Evolutionary conservation across 177 flowering plant species (phyloP).

Genomic region (Telopea speciosissima): DNA sequence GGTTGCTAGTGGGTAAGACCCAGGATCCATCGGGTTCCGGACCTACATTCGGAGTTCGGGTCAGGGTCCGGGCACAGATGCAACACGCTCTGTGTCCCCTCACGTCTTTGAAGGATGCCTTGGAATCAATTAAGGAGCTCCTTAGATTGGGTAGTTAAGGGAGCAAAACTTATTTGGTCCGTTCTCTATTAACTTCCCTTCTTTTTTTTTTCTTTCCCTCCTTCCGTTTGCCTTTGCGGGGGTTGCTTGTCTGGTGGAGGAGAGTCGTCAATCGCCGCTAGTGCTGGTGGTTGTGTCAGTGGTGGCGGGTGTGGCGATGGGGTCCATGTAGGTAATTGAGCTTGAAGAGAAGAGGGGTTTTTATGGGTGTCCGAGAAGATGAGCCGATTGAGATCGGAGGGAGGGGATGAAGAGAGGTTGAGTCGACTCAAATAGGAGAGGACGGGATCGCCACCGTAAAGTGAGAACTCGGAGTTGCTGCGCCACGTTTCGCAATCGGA

Average conservation of each 20-base stretch:
- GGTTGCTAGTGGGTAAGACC: too few species aligned
- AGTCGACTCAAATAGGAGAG: constrained; percentile 43
- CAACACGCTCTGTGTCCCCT: too few species aligned
- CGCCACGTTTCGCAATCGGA: constrained; percentile 59
- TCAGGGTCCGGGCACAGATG: too few species aligned
- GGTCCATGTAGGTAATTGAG: constrained; percentile 25
- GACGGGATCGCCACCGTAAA: constrained; percentile 51
- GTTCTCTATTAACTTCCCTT: too few species aligned
- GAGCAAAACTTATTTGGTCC: too few species aligned
- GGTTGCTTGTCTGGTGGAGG: constrained; percentile 11
- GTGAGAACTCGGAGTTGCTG: constrained; percentile 29
- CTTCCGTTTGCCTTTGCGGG: constrained; percentile 5
- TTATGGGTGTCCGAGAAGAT: constrained; percentile 37
- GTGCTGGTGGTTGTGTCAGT: neutral
- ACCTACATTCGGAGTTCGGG: too few species aligned
- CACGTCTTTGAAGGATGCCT: too few species aligned
- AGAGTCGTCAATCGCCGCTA: constrained; percentile 9
- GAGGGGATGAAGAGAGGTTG: constrained; percentile 26
- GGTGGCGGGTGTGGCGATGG: constrained; percentile 18
- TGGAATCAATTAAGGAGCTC: too few species aligned
- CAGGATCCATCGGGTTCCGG: too few species aligned
- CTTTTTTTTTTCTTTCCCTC: too few species aligned
- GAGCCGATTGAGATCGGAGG: constrained; percentile 60
- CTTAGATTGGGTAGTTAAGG: too few species aligned
- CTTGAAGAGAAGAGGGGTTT: constrained; percentile 3